phyloP scores from a whole-genome alignment of 352 stramenopile genomes.

The Globisporangium rhizosaccharum region DNA sequence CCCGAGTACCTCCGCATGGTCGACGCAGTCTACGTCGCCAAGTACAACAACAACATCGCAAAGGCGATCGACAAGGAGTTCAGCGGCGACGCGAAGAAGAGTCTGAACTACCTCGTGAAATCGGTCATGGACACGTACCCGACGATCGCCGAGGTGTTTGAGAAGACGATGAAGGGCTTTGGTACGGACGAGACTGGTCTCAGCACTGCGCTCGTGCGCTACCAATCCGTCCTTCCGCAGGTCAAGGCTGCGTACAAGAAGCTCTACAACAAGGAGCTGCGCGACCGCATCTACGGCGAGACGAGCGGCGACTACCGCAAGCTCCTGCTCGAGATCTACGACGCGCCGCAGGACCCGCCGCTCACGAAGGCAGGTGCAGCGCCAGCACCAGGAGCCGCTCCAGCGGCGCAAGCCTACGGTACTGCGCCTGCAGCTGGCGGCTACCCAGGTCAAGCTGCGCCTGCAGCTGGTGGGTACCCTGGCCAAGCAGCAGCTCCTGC shows the following conservation, averaged over 20 bases:
- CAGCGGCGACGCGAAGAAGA: slow-evolving; percentile 67
- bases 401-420: slow-evolving; percentile 12
- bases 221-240: slow-evolving; percentile 45
- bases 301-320: slow-evolving; percentile 63
- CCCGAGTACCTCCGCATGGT: slow-evolving; percentile 62
- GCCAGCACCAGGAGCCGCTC: slow-evolving; percentile 6
- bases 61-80: slow-evolving; percentile 82
- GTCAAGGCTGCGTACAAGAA: slow-evolving; percentile 55
- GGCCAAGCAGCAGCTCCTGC: slow-evolving; percentile 6
- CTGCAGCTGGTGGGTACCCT: slow-evolving; percentile 8
- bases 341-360: slow-evolving; percentile 48
- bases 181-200: slow-evolving; percentile 55
- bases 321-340: slow-evolving; percentile 56
- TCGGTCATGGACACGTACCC: slow-evolving; percentile 55
- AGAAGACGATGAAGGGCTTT: slow-evolving; percentile 71
- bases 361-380: slow-evolving; percentile 5
- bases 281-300: slow-evolving; percentile 50
- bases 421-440: slow-evolving; percentile 10
- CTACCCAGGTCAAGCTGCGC: slow-evolving; percentile 22
- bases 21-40: slow-evolving; percentile 63
- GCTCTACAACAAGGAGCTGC: slow-evolving; percentile 50
- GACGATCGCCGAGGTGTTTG: slow-evolving; percentile 64
- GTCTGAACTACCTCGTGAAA: slow-evolving; percentile 52
- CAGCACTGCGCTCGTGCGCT: slow-evolving; percentile 54
- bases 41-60: slow-evolving; percentile 77